Evolutionary conservation across 2,329 filamentous ascomycete species (phyloP), one percentile per base, ranked within the genome.

Genomic region (Hypoxylon sp.): DNA sequence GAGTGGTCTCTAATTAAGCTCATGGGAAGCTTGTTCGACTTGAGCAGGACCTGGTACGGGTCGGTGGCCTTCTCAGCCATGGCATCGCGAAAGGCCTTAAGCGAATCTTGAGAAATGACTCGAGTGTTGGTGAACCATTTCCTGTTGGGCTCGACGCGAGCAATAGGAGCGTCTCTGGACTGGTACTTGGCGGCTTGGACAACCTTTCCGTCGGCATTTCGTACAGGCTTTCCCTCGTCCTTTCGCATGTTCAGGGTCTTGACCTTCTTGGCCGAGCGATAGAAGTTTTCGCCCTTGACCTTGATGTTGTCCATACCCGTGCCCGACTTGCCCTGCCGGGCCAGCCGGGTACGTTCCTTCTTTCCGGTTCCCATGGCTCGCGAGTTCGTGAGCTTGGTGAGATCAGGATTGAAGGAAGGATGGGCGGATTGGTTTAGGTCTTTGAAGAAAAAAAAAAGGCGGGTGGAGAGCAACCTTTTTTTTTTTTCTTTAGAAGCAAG

Each of bases 51-150:
- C 59, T 90, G 89, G 75, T 97, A 97, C 0, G 95, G 95, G 71
- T 99, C 92, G 15, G 88, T 88, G 48, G 91, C 88, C 75, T 93
- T 90, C 75, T 96, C 92, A 37, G 91, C 91, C 77, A 99, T 94
- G 21, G 95, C 95, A 58, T 93, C 89, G 61, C 95, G 88, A 78
- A 99, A 99, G 1, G 90, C 87, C 40, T 85, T 85, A 62, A 98
- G 82, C 2, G 92, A 91, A 73, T 96, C 91, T 73, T 97, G 94
- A 1, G 90, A 92, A 70, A 97, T 96, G 48, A 87, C 84, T 65
- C 95, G 83, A 27, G 94, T 97, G 76, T 97, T 97, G 70, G 89
- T 91, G 78, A 99, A 99, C 95, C 95, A 99, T 78, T 96, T 96
- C 70, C 95, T 85, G 78, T 98, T 96, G 46, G 95, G 95, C 80